Base-by-base conservation (phyloP, 2,329 filamentous ascomycete genomes). In the Colletotrichum echinochloae region DNA sequence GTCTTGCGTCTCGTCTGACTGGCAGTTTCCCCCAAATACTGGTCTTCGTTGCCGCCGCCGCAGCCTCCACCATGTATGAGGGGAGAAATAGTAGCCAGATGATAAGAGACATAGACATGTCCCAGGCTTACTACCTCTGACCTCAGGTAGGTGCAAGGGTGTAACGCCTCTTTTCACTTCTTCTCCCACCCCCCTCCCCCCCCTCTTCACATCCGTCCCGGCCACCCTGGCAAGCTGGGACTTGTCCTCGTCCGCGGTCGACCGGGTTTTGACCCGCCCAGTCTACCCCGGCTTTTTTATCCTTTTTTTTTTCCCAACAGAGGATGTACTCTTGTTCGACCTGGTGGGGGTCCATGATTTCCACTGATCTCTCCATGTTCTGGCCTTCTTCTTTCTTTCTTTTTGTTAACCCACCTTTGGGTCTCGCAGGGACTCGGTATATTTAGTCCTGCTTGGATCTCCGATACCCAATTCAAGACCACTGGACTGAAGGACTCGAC, bases 391-490 rank as follows among this genome's bases (percentile, higher is more conserved):
- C 52, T 69, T 70, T 41, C 41, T 49, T 51, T 23, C 33, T 49
- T 51, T 33, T 39, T 26, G 61, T 16, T 23, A 67, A 59, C 57
- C 67, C 67, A 70, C 67, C 54, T 37, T 44, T 59, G 57, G 51
- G 51, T 67, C 67, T 57, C 60, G 67, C 64, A 59, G 64, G 46
- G 39, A 62, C 63, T 65, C 60, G 55, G 65, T 71, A 63, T 71
- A 71, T 71, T 71, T 71, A 69, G 69, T 54, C 51, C 26, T 65
- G 62, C 65, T 64, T n/a, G 69, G 65, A 71, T 71, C 69, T 68
- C 60, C 57, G 57, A 60, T 48, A 51, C 65, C 65, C 59, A 65
- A 65, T 68, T 37, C 52, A 69, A 69, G 48, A 54, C 65, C 54
- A 55, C 56, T 71, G 37, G 52, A 54, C 54, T 55, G 48, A n/a